Conservation (phyloP, 805 yeast species). For the Candida tammaniensis region DNA sequence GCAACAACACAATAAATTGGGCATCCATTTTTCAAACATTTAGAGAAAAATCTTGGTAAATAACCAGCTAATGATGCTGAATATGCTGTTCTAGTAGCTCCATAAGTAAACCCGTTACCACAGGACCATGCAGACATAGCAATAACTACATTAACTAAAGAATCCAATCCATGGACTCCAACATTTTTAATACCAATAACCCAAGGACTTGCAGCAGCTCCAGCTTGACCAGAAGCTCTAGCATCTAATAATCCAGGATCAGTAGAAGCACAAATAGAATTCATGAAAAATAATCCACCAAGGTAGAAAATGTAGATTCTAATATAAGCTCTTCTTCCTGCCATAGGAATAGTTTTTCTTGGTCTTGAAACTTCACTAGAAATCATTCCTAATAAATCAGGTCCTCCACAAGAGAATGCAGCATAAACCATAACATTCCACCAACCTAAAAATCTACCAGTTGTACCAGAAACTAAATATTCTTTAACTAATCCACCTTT, state of each 20-base stretch:
- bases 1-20: constrained; percentile 30
- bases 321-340: constrained; percentile 33
- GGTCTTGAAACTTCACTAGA: constrained; percentile 46
- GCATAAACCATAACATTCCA: constrained; percentile 33
- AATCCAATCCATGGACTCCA: constrained; percentile 34
- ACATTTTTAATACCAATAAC: constrained; percentile 34
- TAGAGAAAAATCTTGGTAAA: constrained; percentile 30
- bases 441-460: constrained; percentile 34
- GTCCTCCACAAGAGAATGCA: constrained; percentile 36
- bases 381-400: constrained; percentile 31
- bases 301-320: constrained; percentile 34
- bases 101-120: constrained; percentile 34
- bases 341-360: constrained; percentile 30
- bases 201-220: constrained; percentile 40
- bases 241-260: constrained; percentile 29
- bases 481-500: constrained; percentile 31
- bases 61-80: constrained; percentile 35
- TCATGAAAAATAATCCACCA: constrained; percentile 39
- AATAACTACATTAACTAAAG: constrained; percentile 31
- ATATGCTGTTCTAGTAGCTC: constrained; percentile 34
- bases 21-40: constrained; percentile 31
- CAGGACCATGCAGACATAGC: constrained; percentile 37
- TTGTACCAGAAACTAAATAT: constrained; percentile 24
- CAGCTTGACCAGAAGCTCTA: constrained; percentile 23
- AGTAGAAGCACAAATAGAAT: constrained; percentile 30